Conservation (phyloP, 108 stramenopile species). For the Nitzschia sp. region DNA sequence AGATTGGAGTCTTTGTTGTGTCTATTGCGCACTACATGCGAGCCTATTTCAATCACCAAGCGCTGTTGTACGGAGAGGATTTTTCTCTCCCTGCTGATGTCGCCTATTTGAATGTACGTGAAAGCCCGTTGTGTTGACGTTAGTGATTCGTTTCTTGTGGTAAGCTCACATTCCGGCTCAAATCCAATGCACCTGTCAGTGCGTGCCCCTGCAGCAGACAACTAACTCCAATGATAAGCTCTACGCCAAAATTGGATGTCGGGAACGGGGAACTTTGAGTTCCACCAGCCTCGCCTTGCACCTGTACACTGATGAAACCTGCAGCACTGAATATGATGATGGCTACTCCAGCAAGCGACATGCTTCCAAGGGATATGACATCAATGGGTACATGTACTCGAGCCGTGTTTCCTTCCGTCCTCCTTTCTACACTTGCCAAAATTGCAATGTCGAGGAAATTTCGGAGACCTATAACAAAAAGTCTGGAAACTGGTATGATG, state of each 20-base stretch:
- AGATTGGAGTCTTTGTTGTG: conserved; percentile 83
- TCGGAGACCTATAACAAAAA: conserved; percentile 71
- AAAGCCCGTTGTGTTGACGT: neutral
- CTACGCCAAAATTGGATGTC: conserved; percentile 88
- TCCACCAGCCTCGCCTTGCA: conserved; percentile 79
- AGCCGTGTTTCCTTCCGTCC: conserved; percentile 77
- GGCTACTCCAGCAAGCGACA: conserved; percentile 41
- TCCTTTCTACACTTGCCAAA: conserved; percentile 74
- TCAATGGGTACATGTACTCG: conserved; percentile 56
- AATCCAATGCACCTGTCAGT: too few species aligned
- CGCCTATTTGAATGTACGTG: conserved; percentile 71
- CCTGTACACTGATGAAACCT: conserved; percentile 75
- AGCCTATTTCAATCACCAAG: conserved; percentile 85
- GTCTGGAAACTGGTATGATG: conserved; percentile 77
- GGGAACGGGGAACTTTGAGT: conserved; percentile 77
- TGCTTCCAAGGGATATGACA: conserved; percentile 58
- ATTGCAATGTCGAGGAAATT: conserved; percentile 59
- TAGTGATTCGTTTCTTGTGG: neutral
- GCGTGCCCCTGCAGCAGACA: conserved; percentile 64
- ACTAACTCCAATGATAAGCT: conserved; percentile 41
- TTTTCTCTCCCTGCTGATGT: conserved; percentile 78
- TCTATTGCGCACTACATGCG: conserved; percentile 89
- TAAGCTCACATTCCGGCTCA: too few species aligned
- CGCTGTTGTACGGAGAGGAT: conserved; percentile 62
- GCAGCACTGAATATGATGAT: conserved; percentile 62